A percentile compares a stretch with the other conserved stretches of the same genome.
phyloP scores from a whole-genome alignment of 2,329 filamentous ascomycete species.

The Gnomoniopsis sp. region DNA sequence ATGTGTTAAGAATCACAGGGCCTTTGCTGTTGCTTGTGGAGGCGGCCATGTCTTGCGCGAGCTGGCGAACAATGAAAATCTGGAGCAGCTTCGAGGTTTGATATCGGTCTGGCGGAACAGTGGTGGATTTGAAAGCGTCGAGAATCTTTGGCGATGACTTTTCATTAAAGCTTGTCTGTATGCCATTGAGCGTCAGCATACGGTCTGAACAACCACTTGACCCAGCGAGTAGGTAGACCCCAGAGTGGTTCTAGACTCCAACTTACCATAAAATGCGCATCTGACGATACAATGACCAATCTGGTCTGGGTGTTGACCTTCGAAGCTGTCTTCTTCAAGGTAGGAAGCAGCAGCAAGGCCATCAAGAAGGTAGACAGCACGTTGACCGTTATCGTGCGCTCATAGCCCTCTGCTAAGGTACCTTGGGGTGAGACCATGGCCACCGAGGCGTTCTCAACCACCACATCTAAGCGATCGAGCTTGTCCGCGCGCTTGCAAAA shows the following conservation, averaged over 20 bases:
- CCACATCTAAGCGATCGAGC: conserved; percentile 38
- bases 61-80: conserved; percentile 28
- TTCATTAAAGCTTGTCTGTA: conserved; percentile 32
- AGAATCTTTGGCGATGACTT: conserved; percentile 29
- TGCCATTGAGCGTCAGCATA: conserved; percentile 12
- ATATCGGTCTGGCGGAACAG: conserved; percentile 31
- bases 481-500: conserved; percentile 33
- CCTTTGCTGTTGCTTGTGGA: conserved; percentile 24
- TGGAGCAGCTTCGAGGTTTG: conserved; percentile 33
- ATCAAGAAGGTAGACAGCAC: conserved; percentile 44
- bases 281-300: conserved; percentile 37
- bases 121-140: conserved; percentile 28
- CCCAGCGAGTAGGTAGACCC: too few species aligned
- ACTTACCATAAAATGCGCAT: conserved; percentile 30
- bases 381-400: conserved; percentile 43
- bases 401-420: conserved; percentile 34
- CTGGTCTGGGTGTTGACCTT: conserved; percentile 31
- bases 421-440: conserved; percentile 16
- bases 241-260: too few species aligned
- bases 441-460: conserved; percentile 40
- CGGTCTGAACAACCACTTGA: conserved; percentile 3
- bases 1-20: conserved; percentile 34
- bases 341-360: conserved; percentile 39
- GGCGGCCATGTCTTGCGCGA: conserved; percentile 29
- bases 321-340: conserved; percentile 33